A percentile compares a stretch with the other conserved stretches of the same genome.
Conservation (phyloP, 176 grass and related monocot genomes). For the Otatea glauca region DNA sequence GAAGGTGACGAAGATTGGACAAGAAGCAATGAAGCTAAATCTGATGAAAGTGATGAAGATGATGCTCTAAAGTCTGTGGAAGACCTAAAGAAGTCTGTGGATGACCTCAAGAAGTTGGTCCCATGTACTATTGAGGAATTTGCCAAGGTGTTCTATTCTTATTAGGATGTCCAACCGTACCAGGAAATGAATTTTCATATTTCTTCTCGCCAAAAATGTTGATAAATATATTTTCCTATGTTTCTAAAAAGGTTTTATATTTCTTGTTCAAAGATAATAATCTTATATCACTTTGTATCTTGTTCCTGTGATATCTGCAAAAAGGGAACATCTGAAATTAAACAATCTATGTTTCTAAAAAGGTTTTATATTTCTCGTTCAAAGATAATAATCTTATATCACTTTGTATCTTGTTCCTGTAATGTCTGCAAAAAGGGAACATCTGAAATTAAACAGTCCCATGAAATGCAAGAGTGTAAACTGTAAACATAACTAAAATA, state of each 20-base stretch:
- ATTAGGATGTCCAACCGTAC: background rate
- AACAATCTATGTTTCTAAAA: background rate
- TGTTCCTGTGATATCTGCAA: constrained; percentile 24
- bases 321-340: background rate
- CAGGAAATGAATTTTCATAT: constrained; percentile 5
- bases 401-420: constrained; percentile 13
- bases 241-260: background rate
- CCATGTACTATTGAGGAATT: constrained; percentile 75
- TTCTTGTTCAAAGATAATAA: constrained; percentile 22
- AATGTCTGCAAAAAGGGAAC: constrained; percentile 11
- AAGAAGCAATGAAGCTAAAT: constrained; percentile 66
- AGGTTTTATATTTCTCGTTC: background rate
- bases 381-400: background rate
- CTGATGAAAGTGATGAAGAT: constrained; percentile 77
- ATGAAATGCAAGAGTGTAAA: constrained; percentile 11
- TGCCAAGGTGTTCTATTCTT: constrained; percentile 59
- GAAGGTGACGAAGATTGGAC: constrained; percentile 80
- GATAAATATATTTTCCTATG: background rate
- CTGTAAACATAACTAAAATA: background rate
- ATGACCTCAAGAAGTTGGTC: constrained; percentile 69
- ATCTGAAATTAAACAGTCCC: background rate
- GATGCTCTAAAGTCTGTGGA: constrained; percentile 69
- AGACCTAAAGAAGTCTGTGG: constrained; percentile 67
- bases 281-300: background rate
- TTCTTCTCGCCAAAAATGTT: background rate